Evolutionary conservation across 2,329 filamentous ascomycete genomes (phyloP).

Genomic region (Penicillium capsulatum): DNA sequence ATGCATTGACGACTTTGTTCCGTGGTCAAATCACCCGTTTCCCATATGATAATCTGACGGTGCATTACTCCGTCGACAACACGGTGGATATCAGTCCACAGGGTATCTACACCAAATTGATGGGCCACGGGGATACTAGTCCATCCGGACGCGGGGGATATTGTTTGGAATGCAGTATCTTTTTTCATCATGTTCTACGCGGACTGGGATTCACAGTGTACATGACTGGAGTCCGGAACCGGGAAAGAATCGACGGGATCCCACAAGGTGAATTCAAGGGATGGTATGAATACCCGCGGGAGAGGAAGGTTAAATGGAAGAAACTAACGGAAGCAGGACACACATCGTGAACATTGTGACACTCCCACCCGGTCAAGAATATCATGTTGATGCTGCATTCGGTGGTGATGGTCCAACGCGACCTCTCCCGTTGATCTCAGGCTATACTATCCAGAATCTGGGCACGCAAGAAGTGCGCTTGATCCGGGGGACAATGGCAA

Average conservation of each 20-base stretch:
- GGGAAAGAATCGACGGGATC: constrained; percentile 22
- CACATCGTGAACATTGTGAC: constrained; percentile 57
- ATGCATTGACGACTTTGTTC: constrained; percentile 39
- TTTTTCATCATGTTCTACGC: constrained; percentile 53
- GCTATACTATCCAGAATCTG: constrained; percentile 45
- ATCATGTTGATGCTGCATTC: constrained; percentile 56
- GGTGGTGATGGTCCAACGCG: constrained; percentile 57
- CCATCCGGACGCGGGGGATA: constrained; percentile 52
- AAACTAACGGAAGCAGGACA: constrained; percentile 32
- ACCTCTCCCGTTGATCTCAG: constrained; percentile 51
- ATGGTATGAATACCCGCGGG: no score
- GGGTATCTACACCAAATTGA: constrained; percentile 50
- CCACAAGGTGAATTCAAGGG: constrained; percentile 27
- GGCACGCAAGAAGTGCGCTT: constrained; percentile 55
- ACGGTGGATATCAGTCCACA: constrained; percentile 45
- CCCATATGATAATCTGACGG: constrained; percentile 55
- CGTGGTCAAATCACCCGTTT: constrained; percentile 47
- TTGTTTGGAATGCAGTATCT: constrained; percentile 56
- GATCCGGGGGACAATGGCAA: constrained; percentile 46
- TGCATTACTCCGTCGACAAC: constrained; percentile 49
- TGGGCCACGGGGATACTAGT: constrained; percentile 24
- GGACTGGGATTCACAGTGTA: constrained; percentile 53
- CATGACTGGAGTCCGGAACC: constrained; percentile 49
- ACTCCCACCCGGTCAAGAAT: constrained; percentile 46
- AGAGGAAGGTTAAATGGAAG: no score